These are phyloP conservation scores for Cryomyces antarcticus DNA, from an alignment of 495 filamentous ascomycete species.

Conservation along the genomic window DNA sequence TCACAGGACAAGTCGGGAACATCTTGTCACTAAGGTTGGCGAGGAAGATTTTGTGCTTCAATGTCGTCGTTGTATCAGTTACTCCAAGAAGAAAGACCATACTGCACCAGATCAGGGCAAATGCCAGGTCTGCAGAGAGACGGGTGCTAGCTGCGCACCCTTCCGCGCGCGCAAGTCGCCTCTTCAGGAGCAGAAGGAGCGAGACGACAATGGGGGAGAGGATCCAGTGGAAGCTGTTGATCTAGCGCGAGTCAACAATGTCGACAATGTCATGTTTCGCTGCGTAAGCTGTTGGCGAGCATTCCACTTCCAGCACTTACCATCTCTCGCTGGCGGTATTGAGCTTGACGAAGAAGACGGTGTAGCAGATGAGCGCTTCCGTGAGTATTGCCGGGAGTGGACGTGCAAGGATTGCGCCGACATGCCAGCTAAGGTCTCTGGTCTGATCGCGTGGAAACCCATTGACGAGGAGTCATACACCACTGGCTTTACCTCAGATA, in stretches of 20 bases:
- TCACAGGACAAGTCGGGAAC: constrained; percentile 48
- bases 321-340: constrained; percentile 20
- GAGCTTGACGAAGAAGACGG: constrained; percentile 21
- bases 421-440: constrained; percentile 37
- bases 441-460: constrained; percentile 76
- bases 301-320: constrained; percentile 69
- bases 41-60: constrained; percentile 68
- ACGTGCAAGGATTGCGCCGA: constrained; percentile 52
- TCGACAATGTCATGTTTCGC: constrained; percentile 54
- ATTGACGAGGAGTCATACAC: constrained; percentile 27
- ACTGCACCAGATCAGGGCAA: constrained; percentile 43
- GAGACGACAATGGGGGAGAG: constrained; percentile 51
- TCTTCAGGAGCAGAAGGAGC: constrained; percentile 61
- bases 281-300: constrained; percentile 58
- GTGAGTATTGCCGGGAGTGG: constrained; percentile 49
- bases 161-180: constrained; percentile 51
- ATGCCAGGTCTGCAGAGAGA: constrained; percentile 46
- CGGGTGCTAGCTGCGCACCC: constrained; percentile 40
- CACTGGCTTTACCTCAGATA: constrained; percentile 27
- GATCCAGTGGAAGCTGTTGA: constrained; percentile 53
- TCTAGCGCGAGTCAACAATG: constrained; percentile 46
- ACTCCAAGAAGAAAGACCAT: constrained; percentile 41
- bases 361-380: constrained; percentile 26
- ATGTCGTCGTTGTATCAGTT: constrained; percentile 65
- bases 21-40: constrained; percentile 81